phyloP scores from a whole-genome alignment of 495 filamentous ascomycete genomes.

The Staphylotrichum tortipilum region DNA sequence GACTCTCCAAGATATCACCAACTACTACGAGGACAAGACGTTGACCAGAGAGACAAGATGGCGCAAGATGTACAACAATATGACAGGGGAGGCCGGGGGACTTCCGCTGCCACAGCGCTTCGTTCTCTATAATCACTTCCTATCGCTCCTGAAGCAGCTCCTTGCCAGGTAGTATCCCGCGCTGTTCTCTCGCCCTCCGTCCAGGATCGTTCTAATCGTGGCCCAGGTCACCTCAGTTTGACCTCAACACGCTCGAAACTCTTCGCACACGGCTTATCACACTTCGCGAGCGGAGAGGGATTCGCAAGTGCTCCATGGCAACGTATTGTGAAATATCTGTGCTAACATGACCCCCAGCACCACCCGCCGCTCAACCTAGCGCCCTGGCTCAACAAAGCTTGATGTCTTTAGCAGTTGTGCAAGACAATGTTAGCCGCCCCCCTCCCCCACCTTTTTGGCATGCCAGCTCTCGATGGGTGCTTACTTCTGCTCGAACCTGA shows the following conservation, averaged over 20 bases:
- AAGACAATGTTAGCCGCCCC: conserved; percentile 28
- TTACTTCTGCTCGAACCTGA: background rate
- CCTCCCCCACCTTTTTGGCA: too few relatives aligned
- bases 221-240: conserved; percentile 42
- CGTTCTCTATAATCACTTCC: conserved; percentile 44
- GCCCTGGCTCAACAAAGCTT: conserved; percentile 23
- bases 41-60: conserved; percentile 38
- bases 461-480: too few relatives aligned
- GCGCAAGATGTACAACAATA: conserved; percentile 46
- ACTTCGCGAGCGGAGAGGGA: conserved; percentile 37
- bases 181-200: background rate
- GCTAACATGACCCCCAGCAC: conserved; percentile 15
- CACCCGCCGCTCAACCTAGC: conserved; percentile 19
- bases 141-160: conserved; percentile 39
- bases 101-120: conserved; percentile 44
- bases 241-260: conserved; percentile 42
- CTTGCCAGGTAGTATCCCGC: conserved; percentile 37
- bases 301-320: conserved; percentile 25
- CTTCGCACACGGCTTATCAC: conserved; percentile 38
- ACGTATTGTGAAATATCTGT: background rate
- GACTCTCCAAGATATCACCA: conserved; percentile 43
- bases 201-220: conserved; percentile 6
- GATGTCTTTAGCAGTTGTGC: conserved; percentile 17
- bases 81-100: conserved; percentile 40
- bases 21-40: conserved; percentile 41